A percentile compares a stretch with the other conserved stretches of the same genome.
Evolutionary conservation across 1,139 yeast species (phyloP).

Genomic region (Scheffersomyces cryptocercus): DNA sequence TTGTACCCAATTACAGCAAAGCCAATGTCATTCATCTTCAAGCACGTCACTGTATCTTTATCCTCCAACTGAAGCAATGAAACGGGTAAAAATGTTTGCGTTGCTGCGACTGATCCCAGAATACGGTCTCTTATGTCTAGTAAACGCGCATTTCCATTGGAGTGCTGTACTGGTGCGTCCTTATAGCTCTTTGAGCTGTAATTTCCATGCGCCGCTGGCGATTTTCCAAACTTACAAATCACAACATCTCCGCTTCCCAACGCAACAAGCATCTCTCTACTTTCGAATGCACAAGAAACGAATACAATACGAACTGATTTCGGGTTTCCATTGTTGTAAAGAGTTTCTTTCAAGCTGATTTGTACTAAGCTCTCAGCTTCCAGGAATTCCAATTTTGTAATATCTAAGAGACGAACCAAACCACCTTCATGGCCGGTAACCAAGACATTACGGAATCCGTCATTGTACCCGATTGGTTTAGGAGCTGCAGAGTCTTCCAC

Average conservation of each 20-base stretch:
- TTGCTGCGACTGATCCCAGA: constrained; percentile 32
- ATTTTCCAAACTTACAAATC: constrained; percentile 68
- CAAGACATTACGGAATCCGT: constrained; percentile 57
- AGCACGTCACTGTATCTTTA: constrained; percentile 46
- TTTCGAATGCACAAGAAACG: constrained; percentile 75
- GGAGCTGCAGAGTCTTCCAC: constrained; percentile 35
- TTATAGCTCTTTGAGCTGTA: constrained; percentile 26
- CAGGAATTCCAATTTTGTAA: constrained; percentile 72
- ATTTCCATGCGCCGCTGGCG: constrained; percentile 8
- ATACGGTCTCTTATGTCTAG: constrained; percentile 32
- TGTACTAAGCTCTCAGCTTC: constrained; percentile 50
- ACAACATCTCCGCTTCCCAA: constrained; percentile 73
- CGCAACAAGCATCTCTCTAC: constrained; percentile 75
- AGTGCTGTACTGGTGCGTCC: constrained; percentile 33
- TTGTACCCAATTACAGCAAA: constrained; percentile 83
- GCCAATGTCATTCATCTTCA: constrained; percentile 74
- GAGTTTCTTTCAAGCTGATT: constrained; percentile 36
- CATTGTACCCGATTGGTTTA: constrained; percentile 56
- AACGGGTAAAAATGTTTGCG: constrained; percentile 62
- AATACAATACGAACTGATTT: constrained; percentile 47
- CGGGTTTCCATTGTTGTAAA: constrained; percentile 30
- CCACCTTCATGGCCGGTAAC: constrained; percentile 87
- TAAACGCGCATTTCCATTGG: constrained; percentile 37
- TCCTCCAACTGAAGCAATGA: constrained; percentile 39
- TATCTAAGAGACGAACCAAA: constrained; percentile 75